Conservation (phyloP, 1,284 basidiomycete species). For the Tetrapyrgos nigripes region DNA sequence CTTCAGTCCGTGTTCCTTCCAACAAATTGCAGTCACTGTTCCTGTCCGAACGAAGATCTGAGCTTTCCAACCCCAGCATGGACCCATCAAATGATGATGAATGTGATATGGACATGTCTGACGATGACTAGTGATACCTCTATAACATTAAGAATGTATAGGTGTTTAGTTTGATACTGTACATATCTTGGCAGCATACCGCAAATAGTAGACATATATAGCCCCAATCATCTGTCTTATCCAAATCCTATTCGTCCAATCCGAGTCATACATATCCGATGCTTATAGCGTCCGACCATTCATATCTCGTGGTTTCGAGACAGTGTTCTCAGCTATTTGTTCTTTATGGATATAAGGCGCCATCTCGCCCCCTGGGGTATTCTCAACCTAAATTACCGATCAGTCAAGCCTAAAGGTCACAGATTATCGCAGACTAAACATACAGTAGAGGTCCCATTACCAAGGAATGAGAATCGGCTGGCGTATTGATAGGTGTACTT, state of each 20-base stretch:
- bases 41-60: too few relatives aligned
- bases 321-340: neutral
- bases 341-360: neutral
- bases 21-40: too few relatives aligned
- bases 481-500: neutral
- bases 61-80: too few relatives aligned
- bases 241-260: too few relatives aligned
- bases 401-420: too few relatives aligned
- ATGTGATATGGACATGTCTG: slow-evolving; percentile 24
- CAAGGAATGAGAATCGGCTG: slow-evolving; percentile 2
- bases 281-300: too few relatives aligned
- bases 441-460: neutral
- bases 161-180: too few relatives aligned
- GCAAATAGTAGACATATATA: too few relatives aligned
- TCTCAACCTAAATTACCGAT: neutral
- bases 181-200: too few relatives aligned
- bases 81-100: slow-evolving; percentile 1
- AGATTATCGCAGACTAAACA: neutral
- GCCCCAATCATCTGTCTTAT: too few relatives aligned
- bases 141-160: neutral
- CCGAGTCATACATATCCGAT: too few relatives aligned
- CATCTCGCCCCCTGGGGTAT: neutral
- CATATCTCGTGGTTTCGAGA: neutral
- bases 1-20: too few relatives aligned
- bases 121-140: slow-evolving; percentile 8